Percentiles rank a stretch among this genome's conserved stretches.
These are phyloP conservation scores for Pythium pyrilobum DNA, from an alignment of 352 stramenopile genomes.

Conservation along the genomic window DNA sequence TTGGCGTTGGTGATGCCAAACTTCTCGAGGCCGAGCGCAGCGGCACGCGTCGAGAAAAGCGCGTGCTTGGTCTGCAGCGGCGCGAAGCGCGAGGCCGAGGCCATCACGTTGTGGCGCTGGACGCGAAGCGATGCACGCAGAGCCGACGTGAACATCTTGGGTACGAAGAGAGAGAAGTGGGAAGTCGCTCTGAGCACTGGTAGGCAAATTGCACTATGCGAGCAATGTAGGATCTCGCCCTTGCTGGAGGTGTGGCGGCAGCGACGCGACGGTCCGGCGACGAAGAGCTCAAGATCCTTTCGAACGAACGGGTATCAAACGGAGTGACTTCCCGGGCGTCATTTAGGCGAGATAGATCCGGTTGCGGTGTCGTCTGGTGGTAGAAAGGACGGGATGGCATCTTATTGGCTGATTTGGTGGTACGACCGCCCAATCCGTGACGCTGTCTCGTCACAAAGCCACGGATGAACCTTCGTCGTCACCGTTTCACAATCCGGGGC, in stretches of 20 bases:
- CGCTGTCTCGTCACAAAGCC: conserved; percentile 17
- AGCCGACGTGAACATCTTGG: conserved; percentile 52
- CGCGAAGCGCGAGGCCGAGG: conserved; percentile 19
- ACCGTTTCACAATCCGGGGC: conserved; percentile 6
- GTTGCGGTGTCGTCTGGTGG: conserved; percentile 2
- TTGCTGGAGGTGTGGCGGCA: no score
- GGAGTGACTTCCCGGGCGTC: conserved; percentile 16
- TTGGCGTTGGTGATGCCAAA: conserved; percentile 90
- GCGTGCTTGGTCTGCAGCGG: conserved; percentile 25
- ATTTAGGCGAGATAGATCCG: conserved; percentile 7
- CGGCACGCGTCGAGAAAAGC: conserved; percentile 41
- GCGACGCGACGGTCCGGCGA: background rate
- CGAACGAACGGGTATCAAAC: background rate
- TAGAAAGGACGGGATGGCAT: background rate
- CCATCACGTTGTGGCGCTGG: conserved; percentile 39
- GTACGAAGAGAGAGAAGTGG: background rate
- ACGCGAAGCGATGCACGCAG: conserved; percentile 51
- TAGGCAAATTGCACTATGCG: conserved; percentile 25
- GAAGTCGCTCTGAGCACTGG: conserved; percentile 12
- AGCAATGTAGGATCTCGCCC: no score
- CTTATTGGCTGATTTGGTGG: conserved; percentile 13
- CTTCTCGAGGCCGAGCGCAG: conserved; percentile 69
- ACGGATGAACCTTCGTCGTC: conserved; percentile 12
- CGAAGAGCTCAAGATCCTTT: conserved; percentile 12
- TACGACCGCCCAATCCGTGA: conserved; percentile 7